Evolutionary conservation across 129 eudicot species (phyloP).

Genomic region (Saposhnikovia divaricata): DNA sequence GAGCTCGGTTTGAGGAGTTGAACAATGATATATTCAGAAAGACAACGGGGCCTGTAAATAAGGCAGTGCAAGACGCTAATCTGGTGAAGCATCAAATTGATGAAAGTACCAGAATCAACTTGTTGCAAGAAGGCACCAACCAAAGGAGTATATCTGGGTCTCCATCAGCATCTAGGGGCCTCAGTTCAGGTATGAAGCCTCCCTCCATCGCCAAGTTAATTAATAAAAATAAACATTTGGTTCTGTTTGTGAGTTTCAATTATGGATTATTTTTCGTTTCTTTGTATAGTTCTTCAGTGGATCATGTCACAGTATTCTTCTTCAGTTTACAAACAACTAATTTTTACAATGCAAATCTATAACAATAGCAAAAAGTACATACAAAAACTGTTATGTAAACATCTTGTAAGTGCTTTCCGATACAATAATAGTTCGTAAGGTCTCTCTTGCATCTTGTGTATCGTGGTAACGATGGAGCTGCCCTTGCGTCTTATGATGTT

Average conservation of each 20-base stretch:
- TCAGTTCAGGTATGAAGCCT: neutral
- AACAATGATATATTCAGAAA: too few species aligned
- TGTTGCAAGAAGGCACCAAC: neutral
- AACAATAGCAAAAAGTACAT: neutral
- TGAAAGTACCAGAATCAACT: too few species aligned
- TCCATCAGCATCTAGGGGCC: neutral
- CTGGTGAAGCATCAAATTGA: too few species aligned
- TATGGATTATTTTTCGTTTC: neutral
- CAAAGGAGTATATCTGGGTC: neutral
- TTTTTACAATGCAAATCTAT: neutral
- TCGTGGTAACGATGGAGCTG: too few species aligned
- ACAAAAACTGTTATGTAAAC: constrained; percentile 9
- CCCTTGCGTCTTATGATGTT: too few species aligned
- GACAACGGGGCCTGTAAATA: too few species aligned
- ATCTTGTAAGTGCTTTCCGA: constrained; percentile 20
- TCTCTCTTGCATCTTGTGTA: too few species aligned
- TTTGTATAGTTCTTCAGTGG: neutral
- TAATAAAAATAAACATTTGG: neutral
- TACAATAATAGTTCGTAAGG: constrained; percentile 16
- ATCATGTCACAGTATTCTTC: neutral
- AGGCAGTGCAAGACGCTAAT: too few species aligned
- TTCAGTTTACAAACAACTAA: neutral
- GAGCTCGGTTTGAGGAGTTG: too few species aligned
- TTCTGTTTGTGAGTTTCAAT: neutral
- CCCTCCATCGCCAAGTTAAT: neutral